Evolutionary conservation across 2,329 filamentous ascomycete species (phyloP).

Genomic region (Aspergillus puulaauensis): DNA sequence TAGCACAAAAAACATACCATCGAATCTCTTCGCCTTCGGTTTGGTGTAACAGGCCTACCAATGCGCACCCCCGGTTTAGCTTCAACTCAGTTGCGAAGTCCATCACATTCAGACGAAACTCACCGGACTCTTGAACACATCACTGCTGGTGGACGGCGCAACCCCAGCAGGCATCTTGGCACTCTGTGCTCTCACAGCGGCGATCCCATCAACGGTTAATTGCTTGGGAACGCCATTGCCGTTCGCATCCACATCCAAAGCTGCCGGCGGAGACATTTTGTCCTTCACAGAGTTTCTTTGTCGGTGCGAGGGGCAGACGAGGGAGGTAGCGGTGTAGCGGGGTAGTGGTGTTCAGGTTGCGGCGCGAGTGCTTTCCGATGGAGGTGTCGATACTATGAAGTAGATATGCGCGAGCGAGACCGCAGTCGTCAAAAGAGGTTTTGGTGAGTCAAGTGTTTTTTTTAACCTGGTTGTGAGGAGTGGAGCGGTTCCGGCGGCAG

Average conservation of each 20-base stretch:
- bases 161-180: constrained; percentile 72
- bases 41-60: constrained; percentile 53
- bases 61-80: constrained; percentile 7
- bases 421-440: neutral
- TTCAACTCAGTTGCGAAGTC: neutral
- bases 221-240: constrained; percentile 26
- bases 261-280: constrained; percentile 31
- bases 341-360: neutral
- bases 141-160: constrained; percentile 74
- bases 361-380: neutral
- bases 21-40: constrained; percentile 78
- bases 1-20: constrained; percentile 60
- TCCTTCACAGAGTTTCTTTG: neutral
- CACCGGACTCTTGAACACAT: constrained; percentile 78
- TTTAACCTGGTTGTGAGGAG: constrained; percentile 2
- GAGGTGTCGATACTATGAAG: neutral
- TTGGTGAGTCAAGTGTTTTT: constrained; percentile 7
- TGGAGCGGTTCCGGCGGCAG: constrained; percentile 19
- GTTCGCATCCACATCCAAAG: constrained; percentile 15
- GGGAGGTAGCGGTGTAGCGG: neutral
- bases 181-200: constrained; percentile 64
- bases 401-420: neutral
- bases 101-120: constrained; percentile 25
- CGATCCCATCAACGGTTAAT: constrained; percentile 66
- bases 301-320: neutral